These are phyloP conservation scores for Platismatia glauca DNA, from an alignment of 495 filamentous ascomycete species.

Conservation along the genomic window DNA sequence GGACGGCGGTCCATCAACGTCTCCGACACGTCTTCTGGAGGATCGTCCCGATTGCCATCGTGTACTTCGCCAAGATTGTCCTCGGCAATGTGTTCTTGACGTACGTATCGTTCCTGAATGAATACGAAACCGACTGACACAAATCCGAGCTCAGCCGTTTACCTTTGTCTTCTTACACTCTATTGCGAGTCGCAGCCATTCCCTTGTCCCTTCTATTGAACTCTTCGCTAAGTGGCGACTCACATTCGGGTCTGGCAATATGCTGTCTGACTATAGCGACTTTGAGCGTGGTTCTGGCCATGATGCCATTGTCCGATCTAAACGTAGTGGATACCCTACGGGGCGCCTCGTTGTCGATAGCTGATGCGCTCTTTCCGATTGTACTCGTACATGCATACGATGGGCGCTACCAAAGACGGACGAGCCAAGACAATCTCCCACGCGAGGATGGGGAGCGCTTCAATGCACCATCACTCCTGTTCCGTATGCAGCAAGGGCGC, in stretches of 20 bases:
- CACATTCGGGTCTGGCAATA: slow-evolving; percentile 8
- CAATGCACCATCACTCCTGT: neutral
- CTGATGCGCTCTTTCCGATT: slow-evolving; percentile 13
- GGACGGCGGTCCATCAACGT: slow-evolving; percentile 1
- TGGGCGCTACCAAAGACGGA: neutral
- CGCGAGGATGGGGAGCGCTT: neutral
- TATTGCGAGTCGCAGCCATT: slow-evolving; percentile 10
- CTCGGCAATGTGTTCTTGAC: slow-evolving; percentile 14
- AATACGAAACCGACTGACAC: neutral
- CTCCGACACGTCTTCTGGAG: slow-evolving; percentile 3
- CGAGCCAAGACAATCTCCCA: neutral
- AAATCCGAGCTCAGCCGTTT: slow-evolving; percentile 3
- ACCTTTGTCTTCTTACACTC: slow-evolving; percentile 9
- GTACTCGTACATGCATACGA: neutral
- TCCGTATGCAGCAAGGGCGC: neutral
- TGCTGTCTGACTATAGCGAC: slow-evolving; percentile 4
- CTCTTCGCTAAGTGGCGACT: slow-evolving; percentile 1
- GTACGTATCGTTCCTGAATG: slow-evolving; percentile 1
- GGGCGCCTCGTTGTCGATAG: slow-evolving; percentile 1
- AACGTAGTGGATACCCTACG: neutral
- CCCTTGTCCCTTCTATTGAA: slow-evolving; percentile 12
- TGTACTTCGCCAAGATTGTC: slow-evolving; percentile 6
- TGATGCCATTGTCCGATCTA: slow-evolving; percentile 1
- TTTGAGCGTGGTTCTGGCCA: neutral
- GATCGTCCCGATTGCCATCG: neutral